Percentiles rank a stretch among this genome's conserved stretches.
Conservation (phyloP, 2,329 filamentous ascomycete genomes). For the Clonostachys rosea region DNA sequence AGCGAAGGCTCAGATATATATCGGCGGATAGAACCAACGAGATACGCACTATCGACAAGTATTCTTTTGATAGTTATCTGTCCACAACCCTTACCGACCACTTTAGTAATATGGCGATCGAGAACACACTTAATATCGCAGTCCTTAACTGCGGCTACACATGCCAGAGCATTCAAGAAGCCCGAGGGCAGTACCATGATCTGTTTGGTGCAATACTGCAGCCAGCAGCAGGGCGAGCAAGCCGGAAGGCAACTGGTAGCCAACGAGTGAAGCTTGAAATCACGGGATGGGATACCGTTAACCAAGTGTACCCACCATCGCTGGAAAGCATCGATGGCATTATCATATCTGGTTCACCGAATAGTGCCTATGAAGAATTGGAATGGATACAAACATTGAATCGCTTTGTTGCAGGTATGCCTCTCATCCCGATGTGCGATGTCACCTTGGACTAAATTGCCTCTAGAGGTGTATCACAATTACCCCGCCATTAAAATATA, state of each 20-base stretch:
- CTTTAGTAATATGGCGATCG: no score
- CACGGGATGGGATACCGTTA: background rate
- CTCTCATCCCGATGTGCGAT: background rate
- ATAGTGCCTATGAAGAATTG: constrained; percentile 3
- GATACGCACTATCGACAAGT: no score
- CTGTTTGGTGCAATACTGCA: constrained; percentile 1
- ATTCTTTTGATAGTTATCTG: no score
- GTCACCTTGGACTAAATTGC: no score
- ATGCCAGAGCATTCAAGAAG: constrained; percentile 1
- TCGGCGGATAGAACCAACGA: no score
- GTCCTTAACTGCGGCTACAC: constrained; percentile 5
- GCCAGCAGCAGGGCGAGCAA: background rate
- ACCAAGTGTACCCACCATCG: constrained; percentile 1
- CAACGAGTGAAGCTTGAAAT: background rate
- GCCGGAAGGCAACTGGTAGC: background rate
- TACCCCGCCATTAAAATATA: constrained; percentile 16
- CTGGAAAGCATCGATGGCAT: constrained; percentile 3
- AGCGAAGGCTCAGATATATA: no score
- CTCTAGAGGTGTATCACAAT: constrained; percentile 1
- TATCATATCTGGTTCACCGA: constrained; percentile 3
- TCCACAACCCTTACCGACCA: no score
- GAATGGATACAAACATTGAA: constrained; percentile 3
- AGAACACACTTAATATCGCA: background rate
- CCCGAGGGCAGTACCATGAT: constrained; percentile 4
- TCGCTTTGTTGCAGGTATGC: background rate